Evolutionary conservation across 1,284 basidiomycete species (phyloP).

Genomic region (Puccinia hordei): DNA sequence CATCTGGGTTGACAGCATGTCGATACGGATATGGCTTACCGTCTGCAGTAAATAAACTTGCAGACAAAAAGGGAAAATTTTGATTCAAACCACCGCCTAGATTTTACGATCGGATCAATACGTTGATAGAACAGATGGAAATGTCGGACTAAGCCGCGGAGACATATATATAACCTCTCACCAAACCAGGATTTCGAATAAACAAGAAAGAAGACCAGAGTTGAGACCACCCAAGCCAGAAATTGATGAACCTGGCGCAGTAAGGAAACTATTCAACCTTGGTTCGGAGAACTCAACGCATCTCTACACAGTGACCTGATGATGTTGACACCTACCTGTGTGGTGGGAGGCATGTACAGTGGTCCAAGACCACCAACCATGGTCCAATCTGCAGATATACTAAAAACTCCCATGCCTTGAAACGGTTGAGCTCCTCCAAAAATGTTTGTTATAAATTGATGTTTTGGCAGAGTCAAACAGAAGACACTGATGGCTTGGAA

Average conservation of each 20-base stretch:
- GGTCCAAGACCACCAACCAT: constrained; percentile 29
- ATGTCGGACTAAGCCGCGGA: not conserved
- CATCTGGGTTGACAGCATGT: constrained; percentile 27
- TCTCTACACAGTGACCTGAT: no score
- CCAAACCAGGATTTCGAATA: constrained; percentile 42
- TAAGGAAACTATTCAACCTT: not conserved
- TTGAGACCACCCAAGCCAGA: constrained; percentile 11
- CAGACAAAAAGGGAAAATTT: constrained; percentile 45
- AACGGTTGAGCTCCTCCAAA: constrained; percentile 43
- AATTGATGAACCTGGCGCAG: constrained; percentile 29
- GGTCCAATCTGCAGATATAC: constrained; percentile 39
- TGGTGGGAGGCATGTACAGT: constrained; percentile 11
- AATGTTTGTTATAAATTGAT: not conserved
- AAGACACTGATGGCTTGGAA: constrained; percentile 41
- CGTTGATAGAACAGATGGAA: not conserved
- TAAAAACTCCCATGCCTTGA: constrained; percentile 37
- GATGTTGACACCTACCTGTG: constrained; percentile 37
- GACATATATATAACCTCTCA: not conserved
- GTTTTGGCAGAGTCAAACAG: constrained; percentile 33
- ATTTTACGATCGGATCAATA: not conserved
- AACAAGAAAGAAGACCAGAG: constrained; percentile 21
- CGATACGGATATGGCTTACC: constrained; percentile 23
- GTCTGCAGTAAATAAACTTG: not conserved
- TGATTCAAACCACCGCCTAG: constrained; percentile 13
- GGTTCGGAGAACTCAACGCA: no score